Percentiles rank a stretch among this genome's conserved stretches.
These are phyloP conservation scores for Wickerhamomyces rabaulensis DNA, from an alignment of 805 yeast species.

Conservation along the genomic window DNA sequence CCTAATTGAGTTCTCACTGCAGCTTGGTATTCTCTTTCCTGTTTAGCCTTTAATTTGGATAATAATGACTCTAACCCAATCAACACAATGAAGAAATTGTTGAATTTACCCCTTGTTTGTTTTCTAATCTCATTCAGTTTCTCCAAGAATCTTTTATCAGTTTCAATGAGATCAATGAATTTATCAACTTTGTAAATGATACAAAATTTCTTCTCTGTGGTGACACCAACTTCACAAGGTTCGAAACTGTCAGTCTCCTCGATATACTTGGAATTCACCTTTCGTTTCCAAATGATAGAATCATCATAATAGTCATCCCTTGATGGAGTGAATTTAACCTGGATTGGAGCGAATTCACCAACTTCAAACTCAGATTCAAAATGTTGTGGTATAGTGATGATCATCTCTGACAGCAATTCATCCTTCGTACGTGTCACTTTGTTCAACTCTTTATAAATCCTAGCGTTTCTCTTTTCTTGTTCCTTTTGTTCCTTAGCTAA, in stretches of 20 bases:
- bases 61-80: slow-evolving; percentile 45
- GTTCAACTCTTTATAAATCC: slow-evolving; percentile 30
- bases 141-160: slow-evolving; percentile 19
- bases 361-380: slow-evolving; percentile 15
- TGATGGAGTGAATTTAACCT: slow-evolving; percentile 23
- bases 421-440: slow-evolving; percentile 38
- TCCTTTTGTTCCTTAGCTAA: slow-evolving; percentile 5
- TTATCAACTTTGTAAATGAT: slow-evolving; percentile 43
- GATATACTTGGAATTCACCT: slow-evolving; percentile 44
- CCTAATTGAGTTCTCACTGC: slow-evolving; percentile 28
- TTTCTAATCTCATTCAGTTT: slow-evolving; percentile 20
- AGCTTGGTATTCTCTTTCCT: slow-evolving; percentile 40
- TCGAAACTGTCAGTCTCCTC: slow-evolving; percentile 43
- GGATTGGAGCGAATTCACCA: slow-evolving; percentile 27
- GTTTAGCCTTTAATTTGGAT: slow-evolving; percentile 36
- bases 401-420: slow-evolving; percentile 47
- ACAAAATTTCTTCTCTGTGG: slow-evolving; percentile 39
- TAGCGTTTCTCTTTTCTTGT: slow-evolving; percentile 8
- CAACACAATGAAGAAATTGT: slow-evolving; percentile 38
- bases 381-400: slow-evolving; percentile 36
- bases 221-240: slow-evolving; percentile 39
- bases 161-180: slow-evolving; percentile 32
- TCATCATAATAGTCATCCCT: not conserved
- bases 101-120: slow-evolving; percentile 17
- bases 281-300: slow-evolving; percentile 45